Percentiles rank a stretch among this genome's conserved stretches.
phyloP scores from a whole-genome alignment of 495 filamentous ascomycete genomes.

The Neurospora sublineolata region DNA sequence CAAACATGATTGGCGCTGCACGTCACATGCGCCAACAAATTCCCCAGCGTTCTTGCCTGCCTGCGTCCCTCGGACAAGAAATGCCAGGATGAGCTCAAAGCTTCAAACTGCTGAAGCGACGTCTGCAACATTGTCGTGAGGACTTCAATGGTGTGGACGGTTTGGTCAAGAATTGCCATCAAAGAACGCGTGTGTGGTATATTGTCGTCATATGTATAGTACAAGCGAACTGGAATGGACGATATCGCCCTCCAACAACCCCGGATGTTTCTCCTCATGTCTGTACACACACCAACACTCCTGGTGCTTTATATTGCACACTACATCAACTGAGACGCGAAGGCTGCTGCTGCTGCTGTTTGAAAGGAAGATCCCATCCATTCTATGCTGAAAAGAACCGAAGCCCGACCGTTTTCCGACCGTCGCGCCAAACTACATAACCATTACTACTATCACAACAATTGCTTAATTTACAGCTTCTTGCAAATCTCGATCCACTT shows the following conservation, averaged over 20 bases:
- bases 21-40: not conserved
- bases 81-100: not conserved
- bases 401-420: slow-evolving; percentile 14
- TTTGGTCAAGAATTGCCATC: not conserved
- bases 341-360: not conserved
- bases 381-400: slow-evolving; percentile 24
- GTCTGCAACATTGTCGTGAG: not conserved
- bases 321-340: not conserved
- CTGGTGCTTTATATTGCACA: not conserved
- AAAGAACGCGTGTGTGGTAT: not conserved
- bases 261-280: not conserved
- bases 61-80: not conserved
- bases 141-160: not conserved
- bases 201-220: not conserved
- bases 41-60: not conserved
- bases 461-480: slow-evolving; percentile 55
- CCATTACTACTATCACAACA: slow-evolving; percentile 4
- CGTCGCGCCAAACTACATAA: slow-evolving; percentile 21
- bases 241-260: not conserved
- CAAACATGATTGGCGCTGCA: not conserved
- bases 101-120: not conserved
- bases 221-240: not conserved
- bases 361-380: slow-evolving; percentile 6
- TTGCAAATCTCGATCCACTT: slow-evolving; percentile 86
- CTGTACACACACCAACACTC: not conserved